These are phyloP conservation scores for Zopfochytrium polystomum DNA, from an alignment of 371 early-diverging fungal genomes.

Conservation along the genomic window DNA sequence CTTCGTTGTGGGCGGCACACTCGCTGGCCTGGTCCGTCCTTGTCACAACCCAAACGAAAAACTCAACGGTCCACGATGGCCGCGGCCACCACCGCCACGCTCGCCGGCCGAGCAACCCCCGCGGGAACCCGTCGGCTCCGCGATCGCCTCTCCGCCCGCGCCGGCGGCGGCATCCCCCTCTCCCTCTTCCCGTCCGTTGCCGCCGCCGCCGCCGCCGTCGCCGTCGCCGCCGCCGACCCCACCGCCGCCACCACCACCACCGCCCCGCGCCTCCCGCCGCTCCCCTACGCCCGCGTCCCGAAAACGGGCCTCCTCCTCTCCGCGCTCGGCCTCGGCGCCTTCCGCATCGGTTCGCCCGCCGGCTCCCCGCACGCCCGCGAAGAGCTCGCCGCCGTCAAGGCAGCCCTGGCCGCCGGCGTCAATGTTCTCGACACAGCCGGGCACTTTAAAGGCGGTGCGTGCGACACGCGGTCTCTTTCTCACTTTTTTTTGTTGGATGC, in stretches of 20 bases:
- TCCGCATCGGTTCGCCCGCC: conserved; percentile 17
- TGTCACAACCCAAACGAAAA: no score
- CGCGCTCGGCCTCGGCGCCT: conserved; percentile 23
- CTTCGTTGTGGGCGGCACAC: no score
- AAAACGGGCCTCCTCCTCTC: background rate
- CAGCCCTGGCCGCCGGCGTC: conserved; percentile 60
- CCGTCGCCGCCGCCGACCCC: no score
- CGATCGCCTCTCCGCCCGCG: background rate
- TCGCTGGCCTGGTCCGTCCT: no score
- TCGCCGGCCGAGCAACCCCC: background rate
- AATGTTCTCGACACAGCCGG: conserved; percentile 73
- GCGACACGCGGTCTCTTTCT: background rate
- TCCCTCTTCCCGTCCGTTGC: background rate
- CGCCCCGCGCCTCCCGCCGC: no score
- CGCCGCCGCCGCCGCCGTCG: background rate
- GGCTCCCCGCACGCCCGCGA: conserved; percentile 12
- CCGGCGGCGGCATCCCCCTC: background rate
- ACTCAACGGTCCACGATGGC: no score
- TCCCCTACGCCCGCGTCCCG: background rate
- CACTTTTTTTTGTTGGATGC: background rate
- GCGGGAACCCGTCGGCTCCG: background rate
- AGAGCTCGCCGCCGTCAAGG: conserved; percentile 48
- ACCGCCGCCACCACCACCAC: no score
- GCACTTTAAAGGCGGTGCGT: conserved; percentile 66
- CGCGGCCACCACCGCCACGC: no score